Conservation (phyloP, 192 early-diverging fungal genomes). For the Podila verticillata region DNA sequence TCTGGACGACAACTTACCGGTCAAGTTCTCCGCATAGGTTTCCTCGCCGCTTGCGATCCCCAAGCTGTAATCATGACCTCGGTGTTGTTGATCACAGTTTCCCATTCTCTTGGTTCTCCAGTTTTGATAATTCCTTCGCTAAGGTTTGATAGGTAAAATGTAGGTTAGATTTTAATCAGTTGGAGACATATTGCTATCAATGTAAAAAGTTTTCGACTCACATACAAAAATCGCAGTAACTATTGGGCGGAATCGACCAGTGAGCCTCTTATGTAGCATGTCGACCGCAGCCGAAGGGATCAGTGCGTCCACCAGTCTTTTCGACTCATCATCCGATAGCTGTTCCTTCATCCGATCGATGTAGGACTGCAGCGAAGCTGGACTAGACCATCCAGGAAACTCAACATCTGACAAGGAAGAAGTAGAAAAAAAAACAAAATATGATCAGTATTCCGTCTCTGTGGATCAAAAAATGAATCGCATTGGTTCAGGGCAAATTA, state of each 20-base stretch:
- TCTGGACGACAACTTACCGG: background rate
- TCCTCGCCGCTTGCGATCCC: slow-evolving; percentile 8
- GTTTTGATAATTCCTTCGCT: slow-evolving; percentile 18
- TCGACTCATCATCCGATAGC: slow-evolving; percentile 18
- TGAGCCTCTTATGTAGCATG: slow-evolving; percentile 4
- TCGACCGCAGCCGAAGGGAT: slow-evolving; percentile 15
- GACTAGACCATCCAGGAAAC: slow-evolving; percentile 15
- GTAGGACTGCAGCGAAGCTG: slow-evolving; percentile 8
- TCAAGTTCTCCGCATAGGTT: slow-evolving; percentile 9
- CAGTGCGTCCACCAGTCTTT: slow-evolving; percentile 8
- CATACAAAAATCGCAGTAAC: too few species aligned
- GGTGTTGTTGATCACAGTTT: slow-evolving; percentile 1
- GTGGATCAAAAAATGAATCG: too few species aligned
- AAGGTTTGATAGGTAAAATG: too few species aligned
- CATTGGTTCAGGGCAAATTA: too few species aligned
- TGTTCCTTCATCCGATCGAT: slow-evolving; percentile 16
- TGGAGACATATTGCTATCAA: too few species aligned
- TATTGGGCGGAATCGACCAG: slow-evolving; percentile 6
- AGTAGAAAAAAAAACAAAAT: too few species aligned
- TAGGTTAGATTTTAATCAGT: too few species aligned
- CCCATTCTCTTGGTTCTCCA: too few species aligned
- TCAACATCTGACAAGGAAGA: too few species aligned
- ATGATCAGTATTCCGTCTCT: too few species aligned
- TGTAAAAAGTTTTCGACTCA: too few species aligned
- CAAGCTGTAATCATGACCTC: slow-evolving; percentile 9